phyloP scores from a whole-genome alignment of 2,329 filamentous ascomycete species.

The Aspergillus ruber region DNA sequence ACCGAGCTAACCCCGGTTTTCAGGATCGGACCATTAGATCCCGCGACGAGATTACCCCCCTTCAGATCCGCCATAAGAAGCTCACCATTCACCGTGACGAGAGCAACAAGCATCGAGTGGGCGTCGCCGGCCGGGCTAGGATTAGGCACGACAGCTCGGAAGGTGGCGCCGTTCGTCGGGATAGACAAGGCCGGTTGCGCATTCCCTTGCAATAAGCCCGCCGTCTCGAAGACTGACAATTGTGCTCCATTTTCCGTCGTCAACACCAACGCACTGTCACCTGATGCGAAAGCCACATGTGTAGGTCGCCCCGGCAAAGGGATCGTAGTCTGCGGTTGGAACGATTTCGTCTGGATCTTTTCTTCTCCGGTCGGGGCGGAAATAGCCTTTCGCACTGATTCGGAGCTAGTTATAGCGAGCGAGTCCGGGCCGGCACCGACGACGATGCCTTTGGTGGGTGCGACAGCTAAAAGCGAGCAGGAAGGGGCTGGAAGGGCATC shows the following conservation, averaged over 20 bases:
- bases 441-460: slow-evolving; percentile 70
- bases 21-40: slow-evolving; percentile 58
- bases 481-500: slow-evolving; percentile 65
- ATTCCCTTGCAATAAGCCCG: slow-evolving; percentile 59
- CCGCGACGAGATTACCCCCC: slow-evolving; percentile 52
- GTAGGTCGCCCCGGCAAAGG: slow-evolving; percentile 69
- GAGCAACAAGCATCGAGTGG: slow-evolving; percentile 62
- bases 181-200: slow-evolving; percentile 68
- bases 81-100: slow-evolving; percentile 74
- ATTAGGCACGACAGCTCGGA: slow-evolving; percentile 74
- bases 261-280: slow-evolving; percentile 76
- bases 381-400: slow-evolving; percentile 71
- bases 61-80: slow-evolving; percentile 78
- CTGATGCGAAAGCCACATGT: slow-evolving; percentile 84
- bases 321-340: slow-evolving; percentile 67
- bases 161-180: slow-evolving; percentile 63
- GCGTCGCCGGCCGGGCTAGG: slow-evolving; percentile 55
- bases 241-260: slow-evolving; percentile 76
- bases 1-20: slow-evolving; percentile 73
- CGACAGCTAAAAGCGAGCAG: slow-evolving; percentile 77
- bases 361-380: slow-evolving; percentile 51
- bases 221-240: slow-evolving; percentile 73
- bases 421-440: slow-evolving; percentile 81
- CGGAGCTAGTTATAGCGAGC: slow-evolving; percentile 69
- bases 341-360: slow-evolving; percentile 58